These are phyloP conservation scores for Apiospora kogelbergensis DNA, from an alignment of 2,329 filamentous ascomycete genomes.

Conservation along the genomic window DNA sequence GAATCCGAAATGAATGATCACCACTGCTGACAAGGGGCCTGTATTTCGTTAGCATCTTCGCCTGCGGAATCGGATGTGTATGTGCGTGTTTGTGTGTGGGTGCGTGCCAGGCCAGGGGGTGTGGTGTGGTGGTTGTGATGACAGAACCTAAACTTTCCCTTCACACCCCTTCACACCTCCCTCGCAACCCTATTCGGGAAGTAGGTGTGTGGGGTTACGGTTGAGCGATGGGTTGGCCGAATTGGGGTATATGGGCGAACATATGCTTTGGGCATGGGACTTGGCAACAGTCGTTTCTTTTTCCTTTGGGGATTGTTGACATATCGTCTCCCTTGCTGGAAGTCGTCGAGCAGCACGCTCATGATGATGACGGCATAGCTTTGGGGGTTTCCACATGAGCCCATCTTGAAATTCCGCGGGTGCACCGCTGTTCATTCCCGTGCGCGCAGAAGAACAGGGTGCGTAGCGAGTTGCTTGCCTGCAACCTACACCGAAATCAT, in stretches of 20 bases:
- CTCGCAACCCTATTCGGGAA: neutral
- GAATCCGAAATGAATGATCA: neutral
- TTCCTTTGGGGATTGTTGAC: neutral
- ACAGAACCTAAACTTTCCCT: neutral
- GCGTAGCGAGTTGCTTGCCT: neutral
- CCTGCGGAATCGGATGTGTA: neutral
- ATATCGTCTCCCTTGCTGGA: too few relatives aligned
- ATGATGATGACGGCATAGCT: neutral
- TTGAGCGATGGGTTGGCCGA: neutral
- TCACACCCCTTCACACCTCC: neutral
- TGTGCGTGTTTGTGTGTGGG: neutral
- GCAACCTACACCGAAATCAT: neutral
- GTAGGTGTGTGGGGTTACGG: neutral
- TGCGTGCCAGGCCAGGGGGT: neutral
- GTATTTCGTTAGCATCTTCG: neutral
- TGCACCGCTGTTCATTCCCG: neutral
- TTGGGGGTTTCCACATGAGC: neutral
- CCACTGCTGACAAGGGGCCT: neutral
- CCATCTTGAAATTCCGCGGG: neutral
- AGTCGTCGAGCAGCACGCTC: neutral
- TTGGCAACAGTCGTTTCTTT: neutral
- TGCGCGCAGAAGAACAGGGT: neutral
- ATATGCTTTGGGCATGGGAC: neutral
- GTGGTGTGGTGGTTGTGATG: neutral
- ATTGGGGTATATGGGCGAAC: neutral